A percentile compares a stretch with the other conserved stretches of the same genome.
Conservation (phyloP, 768 basidiomycete genomes). For the Phaeolepiota aurea region DNA sequence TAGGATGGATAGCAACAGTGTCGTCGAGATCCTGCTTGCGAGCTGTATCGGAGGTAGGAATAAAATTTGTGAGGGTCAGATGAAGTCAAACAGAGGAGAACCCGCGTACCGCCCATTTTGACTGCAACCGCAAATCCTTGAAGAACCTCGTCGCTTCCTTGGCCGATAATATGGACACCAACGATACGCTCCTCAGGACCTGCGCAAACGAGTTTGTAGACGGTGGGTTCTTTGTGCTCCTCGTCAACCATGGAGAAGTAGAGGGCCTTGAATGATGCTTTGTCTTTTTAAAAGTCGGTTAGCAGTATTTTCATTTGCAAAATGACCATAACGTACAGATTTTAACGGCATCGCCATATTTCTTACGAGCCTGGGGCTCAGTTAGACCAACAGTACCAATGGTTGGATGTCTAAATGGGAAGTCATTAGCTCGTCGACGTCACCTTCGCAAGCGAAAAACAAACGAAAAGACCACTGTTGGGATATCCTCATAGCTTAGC, state of each 20-base stretch:
- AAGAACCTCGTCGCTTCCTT: slow-evolving; percentile 88
- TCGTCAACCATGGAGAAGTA: slow-evolving; percentile 91
- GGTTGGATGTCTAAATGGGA: slow-evolving; percentile 68
- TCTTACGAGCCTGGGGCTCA: slow-evolving; percentile 80
- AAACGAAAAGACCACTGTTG: slow-evolving; percentile 95
- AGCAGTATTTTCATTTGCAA: not conserved
- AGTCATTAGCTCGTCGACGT: too few relatives aligned
- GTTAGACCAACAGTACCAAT: slow-evolving; percentile 95
- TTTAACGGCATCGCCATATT: slow-evolving; percentile 85
- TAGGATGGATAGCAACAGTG: slow-evolving; percentile 90
- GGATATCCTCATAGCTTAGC: slow-evolving; percentile 82
- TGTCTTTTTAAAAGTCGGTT: slow-evolving; percentile 46
- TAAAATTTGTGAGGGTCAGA: slow-evolving; percentile 4
- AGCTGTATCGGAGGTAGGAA: slow-evolving; percentile 28
- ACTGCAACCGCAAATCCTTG: slow-evolving; percentile 97
- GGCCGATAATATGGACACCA: slow-evolving; percentile 90
- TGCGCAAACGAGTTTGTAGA: slow-evolving; percentile 84
- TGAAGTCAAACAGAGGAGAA: slow-evolving; percentile 1
- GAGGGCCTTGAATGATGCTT: slow-evolving; percentile 71
- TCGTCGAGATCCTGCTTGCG: slow-evolving; percentile 78
- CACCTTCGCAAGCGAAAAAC: slow-evolving; percentile 23
- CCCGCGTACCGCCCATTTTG: slow-evolving; percentile 79
- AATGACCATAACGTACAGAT: slow-evolving; percentile 55
- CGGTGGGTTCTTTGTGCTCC: slow-evolving; percentile 88
- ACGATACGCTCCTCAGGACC: slow-evolving; percentile 92